phyloP scores from a whole-genome alignment of 164 flowering plant genomes.

The Vitis riparia region DNA sequence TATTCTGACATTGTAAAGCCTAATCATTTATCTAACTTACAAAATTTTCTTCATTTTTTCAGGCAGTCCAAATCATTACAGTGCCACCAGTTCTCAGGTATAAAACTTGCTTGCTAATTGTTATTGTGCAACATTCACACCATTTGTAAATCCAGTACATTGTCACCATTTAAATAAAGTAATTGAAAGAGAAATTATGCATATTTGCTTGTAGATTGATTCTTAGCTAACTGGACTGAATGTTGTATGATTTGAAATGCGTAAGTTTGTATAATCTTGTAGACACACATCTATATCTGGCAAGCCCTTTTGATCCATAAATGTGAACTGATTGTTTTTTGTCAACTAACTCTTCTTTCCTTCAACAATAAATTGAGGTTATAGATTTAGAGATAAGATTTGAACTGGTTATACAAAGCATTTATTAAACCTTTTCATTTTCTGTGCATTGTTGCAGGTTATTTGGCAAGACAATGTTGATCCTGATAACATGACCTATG shows the following conservation, averaged over 20 bases:
- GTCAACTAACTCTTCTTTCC: too few relatives aligned
- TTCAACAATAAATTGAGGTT: not conserved
- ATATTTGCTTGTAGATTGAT: too few relatives aligned
- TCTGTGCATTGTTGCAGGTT: constrained; percentile 20
- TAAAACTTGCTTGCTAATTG: constrained; percentile 1
- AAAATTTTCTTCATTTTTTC: constrained; percentile 9
- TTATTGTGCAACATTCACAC: too few relatives aligned
- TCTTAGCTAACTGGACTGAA: too few relatives aligned
- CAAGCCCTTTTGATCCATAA: too few relatives aligned
- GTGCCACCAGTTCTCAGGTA: constrained; percentile 27
- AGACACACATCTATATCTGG: too few relatives aligned
- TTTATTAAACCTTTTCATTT: not conserved
- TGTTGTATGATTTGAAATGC: too few relatives aligned
- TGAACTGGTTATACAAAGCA: not conserved
- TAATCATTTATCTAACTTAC: not conserved
- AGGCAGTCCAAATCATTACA: constrained; percentile 33
- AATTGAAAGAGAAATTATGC: too few relatives aligned
- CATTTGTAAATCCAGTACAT: too few relatives aligned
- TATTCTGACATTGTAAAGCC: not conserved
- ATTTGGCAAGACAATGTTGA: constrained; percentile 48
- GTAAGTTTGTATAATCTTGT: too few relatives aligned
- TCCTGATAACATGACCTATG: constrained; percentile 52
- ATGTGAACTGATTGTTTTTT: too few relatives aligned
- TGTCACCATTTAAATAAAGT: too few relatives aligned
- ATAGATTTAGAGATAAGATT: not conserved